Conservation (phyloP, 331 rosid genomes). For the Stylosanthes scabra region DNA sequence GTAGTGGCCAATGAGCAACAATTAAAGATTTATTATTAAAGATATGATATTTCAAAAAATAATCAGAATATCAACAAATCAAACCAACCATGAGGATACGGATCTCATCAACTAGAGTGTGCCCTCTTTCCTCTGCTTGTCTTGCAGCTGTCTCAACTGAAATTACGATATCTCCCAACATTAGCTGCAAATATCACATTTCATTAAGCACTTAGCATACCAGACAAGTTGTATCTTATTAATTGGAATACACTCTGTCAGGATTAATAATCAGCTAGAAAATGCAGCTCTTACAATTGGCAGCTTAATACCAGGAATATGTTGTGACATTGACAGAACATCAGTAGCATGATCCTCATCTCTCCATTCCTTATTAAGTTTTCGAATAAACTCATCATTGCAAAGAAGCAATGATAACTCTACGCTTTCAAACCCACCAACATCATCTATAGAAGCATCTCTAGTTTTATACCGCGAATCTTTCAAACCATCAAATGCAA, state of each 20-base stretch:
- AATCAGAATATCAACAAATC: constrained; percentile 46
- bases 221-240: constrained; percentile 21
- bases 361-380: constrained; percentile 95
- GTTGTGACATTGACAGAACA: constrained; percentile 94
- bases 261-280: constrained; percentile 20
- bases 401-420: constrained; percentile 89
- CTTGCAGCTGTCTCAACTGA: constrained; percentile 95
- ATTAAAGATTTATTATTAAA: constrained; percentile 3
- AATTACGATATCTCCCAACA: constrained; percentile 92
- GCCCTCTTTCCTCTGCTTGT: constrained; percentile 96
- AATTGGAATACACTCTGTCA: not conserved
- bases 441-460: constrained; percentile 66
- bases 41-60: constrained; percentile 22
- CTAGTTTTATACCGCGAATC: constrained; percentile 69
- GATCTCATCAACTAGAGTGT: constrained; percentile 84
- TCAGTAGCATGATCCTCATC: constrained; percentile 91
- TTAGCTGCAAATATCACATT: constrained; percentile 69
- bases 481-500: constrained; percentile 78
- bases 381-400: constrained; percentile 78
- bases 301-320: constrained; percentile 76
- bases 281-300: constrained; percentile 69
- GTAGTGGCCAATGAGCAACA: not conserved
- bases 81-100: constrained; percentile 88
- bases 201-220: constrained; percentile 36
- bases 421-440: constrained; percentile 74